Percentiles rank a stretch among this genome's conserved stretches.
Conservation (phyloP, 2,329 filamentous ascomycete species). For the Hypomyces rosellus region DNA sequence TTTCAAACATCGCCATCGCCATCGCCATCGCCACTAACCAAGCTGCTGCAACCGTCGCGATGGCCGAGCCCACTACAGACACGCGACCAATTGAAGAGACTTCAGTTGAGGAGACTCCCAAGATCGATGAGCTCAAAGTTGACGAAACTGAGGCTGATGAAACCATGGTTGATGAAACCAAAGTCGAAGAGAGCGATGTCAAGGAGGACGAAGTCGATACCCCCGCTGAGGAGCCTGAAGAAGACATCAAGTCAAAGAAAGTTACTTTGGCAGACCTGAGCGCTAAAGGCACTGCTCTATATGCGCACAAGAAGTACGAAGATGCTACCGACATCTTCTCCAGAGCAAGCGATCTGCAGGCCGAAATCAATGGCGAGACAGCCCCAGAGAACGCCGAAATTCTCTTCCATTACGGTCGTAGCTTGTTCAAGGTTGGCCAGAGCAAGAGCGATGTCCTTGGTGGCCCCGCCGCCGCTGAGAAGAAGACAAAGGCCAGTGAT, state of each 20-base stretch:
- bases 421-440: constrained; percentile 88
- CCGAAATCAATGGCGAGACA: constrained; percentile 87
- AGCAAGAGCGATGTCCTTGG: constrained; percentile 92
- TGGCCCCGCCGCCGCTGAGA: constrained; percentile 61
- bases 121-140: constrained; percentile 12
- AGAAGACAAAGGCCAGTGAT: constrained; percentile 37
- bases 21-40: neutral
- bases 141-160: constrained; percentile 11
- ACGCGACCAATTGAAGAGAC: constrained; percentile 16
- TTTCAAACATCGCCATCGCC: neutral
- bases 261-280: constrained; percentile 71
- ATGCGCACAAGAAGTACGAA: constrained; percentile 82
- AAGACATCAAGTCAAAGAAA: constrained; percentile 45
- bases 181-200: neutral
- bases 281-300: constrained; percentile 75
- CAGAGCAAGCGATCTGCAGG: constrained; percentile 82
- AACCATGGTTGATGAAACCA: constrained; percentile 4
- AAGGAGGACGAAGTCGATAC: constrained; percentile 10
- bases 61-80: constrained; percentile 17
- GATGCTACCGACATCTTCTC: constrained; percentile 84
- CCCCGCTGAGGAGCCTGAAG: constrained; percentile 28
- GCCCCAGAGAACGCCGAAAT: constrained; percentile 86
- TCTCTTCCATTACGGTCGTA: constrained; percentile 88
- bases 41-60: constrained; percentile 7
- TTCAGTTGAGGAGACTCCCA: neutral